A percentile compares a stretch with the other conserved stretches of the same genome.
Conservation (phyloP, 2,329 filamentous ascomycete genomes). For the Penicillium psychrosexuale region DNA sequence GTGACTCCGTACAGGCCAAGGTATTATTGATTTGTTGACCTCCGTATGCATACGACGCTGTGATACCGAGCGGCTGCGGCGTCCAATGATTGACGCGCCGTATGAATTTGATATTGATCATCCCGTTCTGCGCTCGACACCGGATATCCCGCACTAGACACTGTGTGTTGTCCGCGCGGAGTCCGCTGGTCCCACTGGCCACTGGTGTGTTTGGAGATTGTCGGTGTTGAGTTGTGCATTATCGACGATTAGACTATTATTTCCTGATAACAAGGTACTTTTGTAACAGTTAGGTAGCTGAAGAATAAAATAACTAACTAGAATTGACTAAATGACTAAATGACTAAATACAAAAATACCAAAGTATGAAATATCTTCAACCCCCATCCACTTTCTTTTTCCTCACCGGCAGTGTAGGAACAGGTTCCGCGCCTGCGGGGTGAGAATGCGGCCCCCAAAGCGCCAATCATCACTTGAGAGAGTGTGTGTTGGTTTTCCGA, state of each 20-base stretch:
- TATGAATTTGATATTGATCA: slow-evolving; percentile 25
- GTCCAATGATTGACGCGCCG: slow-evolving; percentile 22
- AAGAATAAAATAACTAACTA: not conserved
- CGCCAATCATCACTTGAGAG: slow-evolving; percentile 26
- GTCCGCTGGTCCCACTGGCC: not conserved
- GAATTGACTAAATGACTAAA: too few relatives aligned
- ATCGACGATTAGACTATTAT: not conserved
- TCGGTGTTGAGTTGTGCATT: not conserved
- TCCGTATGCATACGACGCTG: slow-evolving; percentile 11
- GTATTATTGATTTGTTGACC: not conserved
- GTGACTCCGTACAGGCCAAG: slow-evolving; percentile 1
- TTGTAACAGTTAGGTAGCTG: not conserved
- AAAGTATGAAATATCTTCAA: not conserved
- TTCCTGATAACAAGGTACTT: not conserved
- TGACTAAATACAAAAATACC: too few relatives aligned
- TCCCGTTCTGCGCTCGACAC: slow-evolving; percentile 10
- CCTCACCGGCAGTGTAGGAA: slow-evolving; percentile 29
- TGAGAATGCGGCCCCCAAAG: slow-evolving; percentile 15
- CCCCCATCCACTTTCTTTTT: not conserved
- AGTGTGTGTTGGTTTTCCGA: slow-evolving; percentile 23
- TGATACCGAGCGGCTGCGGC: slow-evolving; percentile 23
- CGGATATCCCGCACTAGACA: slow-evolving; percentile 17
- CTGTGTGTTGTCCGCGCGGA: slow-evolving; percentile 7
- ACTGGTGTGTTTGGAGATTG: not conserved
- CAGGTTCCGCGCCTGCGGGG: slow-evolving; percentile 29